Evolutionary conservation across 2,329 filamentous ascomycete species (phyloP), one percentile per base, ranked within the genome.

Genomic region (Penicillium sp.): DNA sequence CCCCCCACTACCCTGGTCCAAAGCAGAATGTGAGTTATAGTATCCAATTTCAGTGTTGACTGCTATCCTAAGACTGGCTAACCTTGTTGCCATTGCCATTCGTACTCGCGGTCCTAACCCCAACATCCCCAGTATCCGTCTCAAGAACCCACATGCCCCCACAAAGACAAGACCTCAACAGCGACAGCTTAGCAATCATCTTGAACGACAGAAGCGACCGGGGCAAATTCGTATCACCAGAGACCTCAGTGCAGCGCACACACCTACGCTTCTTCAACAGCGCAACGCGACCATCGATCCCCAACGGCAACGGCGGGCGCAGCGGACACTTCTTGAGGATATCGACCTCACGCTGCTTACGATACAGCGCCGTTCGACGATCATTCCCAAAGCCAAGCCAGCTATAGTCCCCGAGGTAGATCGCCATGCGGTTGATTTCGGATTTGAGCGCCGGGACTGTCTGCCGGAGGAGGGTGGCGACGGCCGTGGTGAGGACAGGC

Each of bases 401-500:
- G 43, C 75, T 75, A 48, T 83, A 87, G 63, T 93, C 81, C 43
- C 80, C 79, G 67, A 88, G 85, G 69, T 86, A 87, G 43, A 95
- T 74, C 53, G 77, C 77, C 9, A 83, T 78, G 26, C 81, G 77
- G 56, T 93, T 81, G 10, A 83, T 76, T 48, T 78, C 74, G 5
- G 72, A 72, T 35, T 78, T 75, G 47, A 90, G 77, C 19, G 75
- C 72, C 0, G 73, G 73, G 26, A 88, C 68, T 0, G 69, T 72
- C 19, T 70, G 72, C 1, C 69, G 72, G 0, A 82, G 63, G 3
- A 82, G 64, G 5, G 68, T 67, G 21, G 68, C 64, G 0, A 80
- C 71, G 0, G 74, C 75, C 2, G 73, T 67, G 17, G 75, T 62
- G 5, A 82, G 68, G 2, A 77, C 69, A 0, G 72, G 68, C 0